These are phyloP conservation scores for Aurifilum marmelostoma DNA, from an alignment of 2,329 filamentous ascomycete genomes.

Conservation along the genomic window DNA sequence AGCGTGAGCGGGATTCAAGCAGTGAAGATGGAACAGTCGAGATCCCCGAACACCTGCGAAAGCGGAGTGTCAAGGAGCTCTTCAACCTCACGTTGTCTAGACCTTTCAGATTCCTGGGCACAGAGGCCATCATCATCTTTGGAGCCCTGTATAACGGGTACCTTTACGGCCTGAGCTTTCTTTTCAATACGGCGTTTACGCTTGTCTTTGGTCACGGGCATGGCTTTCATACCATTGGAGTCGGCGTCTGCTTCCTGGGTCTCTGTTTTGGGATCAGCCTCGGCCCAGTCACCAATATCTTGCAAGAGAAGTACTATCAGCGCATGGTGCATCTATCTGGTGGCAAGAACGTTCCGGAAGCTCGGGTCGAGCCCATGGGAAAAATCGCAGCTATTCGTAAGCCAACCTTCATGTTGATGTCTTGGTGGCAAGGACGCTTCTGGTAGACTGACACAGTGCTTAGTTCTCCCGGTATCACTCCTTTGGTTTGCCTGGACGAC, in stretches of 20 bases:
- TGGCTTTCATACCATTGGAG: conserved; percentile 43
- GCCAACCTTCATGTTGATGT: conserved; percentile 23
- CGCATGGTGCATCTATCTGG: conserved; percentile 37
- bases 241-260: conserved; percentile 45
- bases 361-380: conserved; percentile 42
- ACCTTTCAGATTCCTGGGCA: conserved; percentile 50
- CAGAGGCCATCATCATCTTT: conserved; percentile 52
- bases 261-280: conserved; percentile 34
- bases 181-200: conserved; percentile 53
- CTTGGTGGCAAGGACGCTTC: background rate
- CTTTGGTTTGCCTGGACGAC: conserved; percentile 44
- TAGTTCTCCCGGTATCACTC: conserved; percentile 38
- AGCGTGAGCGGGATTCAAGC: conserved; percentile 35
- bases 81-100: conserved; percentile 47
- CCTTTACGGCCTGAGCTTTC: conserved; percentile 51
- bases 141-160: conserved; percentile 53
- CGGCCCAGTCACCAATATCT: conserved; percentile 47
- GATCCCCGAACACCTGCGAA: conserved; percentile 44
- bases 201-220: conserved; percentile 52
- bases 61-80: conserved; percentile 40
- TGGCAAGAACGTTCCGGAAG: conserved; percentile 45
- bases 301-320: conserved; percentile 48
- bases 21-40: conserved; percentile 34
- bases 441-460: background rate
- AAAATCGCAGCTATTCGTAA: conserved; percentile 43